Evolutionary conservation across 148 eudicot species (phyloP).

Genomic region (Rhododendron kiyosumense): DNA sequence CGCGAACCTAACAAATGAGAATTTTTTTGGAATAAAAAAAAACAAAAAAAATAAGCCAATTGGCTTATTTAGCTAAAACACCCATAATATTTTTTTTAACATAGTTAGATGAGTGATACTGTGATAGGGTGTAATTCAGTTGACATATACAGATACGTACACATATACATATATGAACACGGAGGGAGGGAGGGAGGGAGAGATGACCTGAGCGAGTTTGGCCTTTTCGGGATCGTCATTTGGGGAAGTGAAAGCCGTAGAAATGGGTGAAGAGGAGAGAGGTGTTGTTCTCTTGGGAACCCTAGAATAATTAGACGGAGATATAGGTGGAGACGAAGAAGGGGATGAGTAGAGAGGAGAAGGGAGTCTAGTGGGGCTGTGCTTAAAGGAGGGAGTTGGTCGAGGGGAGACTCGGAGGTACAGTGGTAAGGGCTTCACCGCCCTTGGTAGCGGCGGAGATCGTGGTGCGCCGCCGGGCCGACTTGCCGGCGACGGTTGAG

Average conservation of each 20-base stretch:
- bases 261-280: slow-evolving; percentile 38
- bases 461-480: slow-evolving; percentile 41
- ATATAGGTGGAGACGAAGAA: slow-evolving; percentile 17
- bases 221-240: slow-evolving; percentile 60
- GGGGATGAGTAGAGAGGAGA: slow-evolving; percentile 13
- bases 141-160: neutral
- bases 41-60: too few relatives aligned
- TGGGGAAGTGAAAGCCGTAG: slow-evolving; percentile 35
- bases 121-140: neutral
- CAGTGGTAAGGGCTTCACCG: slow-evolving; percentile 3
- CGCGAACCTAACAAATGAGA: too few relatives aligned
- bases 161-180: neutral
- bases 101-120: neutral
- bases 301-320: slow-evolving; percentile 1
- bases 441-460: slow-evolving; percentile 12
- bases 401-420: neutral
- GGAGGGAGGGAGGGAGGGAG: neutral
- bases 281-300: slow-evolving; percentile 4
- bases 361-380: neutral
- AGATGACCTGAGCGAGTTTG: slow-evolving; percentile 71
- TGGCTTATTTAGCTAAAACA: too few relatives aligned
- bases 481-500: slow-evolving; percentile 58
- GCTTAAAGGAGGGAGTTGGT: neutral
- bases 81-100: neutral
- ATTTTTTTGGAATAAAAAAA: too few relatives aligned